Evolutionary conservation across 2,329 filamentous ascomycete genomes (phyloP).

Genomic region (Colletotrichum incanum): DNA sequence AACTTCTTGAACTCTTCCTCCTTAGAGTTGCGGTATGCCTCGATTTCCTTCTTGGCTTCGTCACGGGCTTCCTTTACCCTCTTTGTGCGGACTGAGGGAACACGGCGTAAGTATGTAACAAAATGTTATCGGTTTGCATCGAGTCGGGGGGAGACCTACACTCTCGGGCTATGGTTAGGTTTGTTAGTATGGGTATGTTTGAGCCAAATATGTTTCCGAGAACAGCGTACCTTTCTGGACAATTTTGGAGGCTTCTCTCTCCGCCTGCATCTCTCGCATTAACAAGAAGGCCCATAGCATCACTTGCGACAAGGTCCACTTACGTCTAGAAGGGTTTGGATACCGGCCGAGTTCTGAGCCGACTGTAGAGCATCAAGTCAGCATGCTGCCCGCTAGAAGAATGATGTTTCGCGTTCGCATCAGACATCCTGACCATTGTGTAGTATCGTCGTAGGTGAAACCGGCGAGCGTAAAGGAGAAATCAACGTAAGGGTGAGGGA

Average conservation of each 20-base stretch:
- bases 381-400: slow-evolving; percentile 9
- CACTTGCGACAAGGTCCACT: slow-evolving; percentile 52
- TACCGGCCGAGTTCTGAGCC: slow-evolving; percentile 98
- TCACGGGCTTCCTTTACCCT: slow-evolving; percentile 95
- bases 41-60: slow-evolving; percentile 98
- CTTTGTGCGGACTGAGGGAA: slow-evolving; percentile 80
- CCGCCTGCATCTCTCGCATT: slow-evolving; percentile 74
- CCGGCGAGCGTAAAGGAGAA: background rate
- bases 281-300: background rate
- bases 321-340: slow-evolving; percentile 99
- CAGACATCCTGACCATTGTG: slow-evolving; percentile 36
- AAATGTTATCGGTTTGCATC: slow-evolving; percentile 27
- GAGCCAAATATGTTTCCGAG: background rate
- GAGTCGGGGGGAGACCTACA: slow-evolving; percentile 73
- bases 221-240: slow-evolving; percentile 87
- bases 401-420: slow-evolving; percentile 14
- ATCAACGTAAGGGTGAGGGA: background rate
- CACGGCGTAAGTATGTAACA: slow-evolving; percentile 25
- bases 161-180: slow-evolving; percentile 79
- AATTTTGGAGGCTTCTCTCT: slow-evolving; percentile 99
- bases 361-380: slow-evolving; percentile 70
- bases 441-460: background rate
- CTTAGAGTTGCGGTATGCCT: slow-evolving; percentile 90
- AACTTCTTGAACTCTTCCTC: slow-evolving; percentile 97
- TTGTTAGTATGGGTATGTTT: slow-evolving; percentile 3